Percentiles rank a stretch among this genome's conserved stretches.
Conservation (phyloP, 2,329 filamentous ascomycete species). For the Neurospora sp. region DNA sequence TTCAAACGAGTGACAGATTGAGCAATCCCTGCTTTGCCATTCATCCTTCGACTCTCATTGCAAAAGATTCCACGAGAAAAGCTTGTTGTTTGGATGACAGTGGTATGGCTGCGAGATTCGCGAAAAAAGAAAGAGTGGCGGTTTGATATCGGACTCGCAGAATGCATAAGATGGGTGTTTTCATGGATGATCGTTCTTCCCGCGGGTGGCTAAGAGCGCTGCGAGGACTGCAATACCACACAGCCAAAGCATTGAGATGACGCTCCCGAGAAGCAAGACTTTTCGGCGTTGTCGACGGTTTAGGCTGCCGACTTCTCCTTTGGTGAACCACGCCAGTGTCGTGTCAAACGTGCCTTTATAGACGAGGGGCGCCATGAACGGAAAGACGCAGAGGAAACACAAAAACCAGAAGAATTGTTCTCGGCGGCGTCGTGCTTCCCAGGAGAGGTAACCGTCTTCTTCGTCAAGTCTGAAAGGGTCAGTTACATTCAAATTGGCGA, state of each 20-base stretch:
- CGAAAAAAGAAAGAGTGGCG: neutral
- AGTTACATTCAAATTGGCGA: constrained; percentile 14
- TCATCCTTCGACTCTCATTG: neutral
- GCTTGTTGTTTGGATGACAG: neutral
- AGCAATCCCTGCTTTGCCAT: neutral
- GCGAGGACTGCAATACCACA: constrained; percentile 1
- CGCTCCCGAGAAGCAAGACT: neutral
- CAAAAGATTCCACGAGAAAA: neutral
- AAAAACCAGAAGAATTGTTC: constrained; percentile 26
- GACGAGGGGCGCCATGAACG: constrained; percentile 35
- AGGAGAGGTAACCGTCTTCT: constrained; percentile 19
- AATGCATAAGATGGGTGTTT: neutral
- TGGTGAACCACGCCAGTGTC: constrained; percentile 38
- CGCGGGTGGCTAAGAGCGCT: neutral
- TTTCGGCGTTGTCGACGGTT: constrained; percentile 9
- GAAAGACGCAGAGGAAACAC: constrained; percentile 31
- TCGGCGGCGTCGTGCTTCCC: constrained; percentile 22
- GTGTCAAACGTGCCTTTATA: constrained; percentile 34
- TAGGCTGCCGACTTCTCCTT: constrained; percentile 26
- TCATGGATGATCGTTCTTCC: neutral
- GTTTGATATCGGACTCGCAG: neutral
- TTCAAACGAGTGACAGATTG: neutral
- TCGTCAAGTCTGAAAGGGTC: constrained; percentile 1
- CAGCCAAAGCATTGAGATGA: constrained; percentile 6
- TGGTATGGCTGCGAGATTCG: neutral